These are phyloP conservation scores for Talaromyces albobiverticillius DNA, from an alignment of 2,329 filamentous ascomycete genomes.

Conservation along the genomic window DNA sequence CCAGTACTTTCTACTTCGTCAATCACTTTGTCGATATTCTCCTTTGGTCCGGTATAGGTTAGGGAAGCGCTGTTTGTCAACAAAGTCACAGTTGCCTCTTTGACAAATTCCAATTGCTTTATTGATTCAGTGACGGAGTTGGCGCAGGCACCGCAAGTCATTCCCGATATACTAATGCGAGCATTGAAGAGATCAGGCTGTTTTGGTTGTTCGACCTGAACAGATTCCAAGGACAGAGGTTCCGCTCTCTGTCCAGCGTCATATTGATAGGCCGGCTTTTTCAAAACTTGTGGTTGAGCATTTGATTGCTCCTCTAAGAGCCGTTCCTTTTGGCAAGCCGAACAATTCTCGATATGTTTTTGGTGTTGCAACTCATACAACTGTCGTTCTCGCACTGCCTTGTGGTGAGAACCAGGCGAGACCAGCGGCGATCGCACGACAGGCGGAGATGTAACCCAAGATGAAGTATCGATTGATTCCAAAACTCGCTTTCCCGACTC, in stretches of 20 bases:
- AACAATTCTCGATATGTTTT: constrained; percentile 50
- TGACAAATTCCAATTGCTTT: constrained; percentile 54
- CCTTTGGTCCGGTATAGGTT: constrained; percentile 47
- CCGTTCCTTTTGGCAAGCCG: constrained; percentile 46
- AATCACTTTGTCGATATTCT: constrained; percentile 41
- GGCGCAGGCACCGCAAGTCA: constrained; percentile 67
- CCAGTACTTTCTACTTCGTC: constrained; percentile 31
- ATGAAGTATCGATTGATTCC: constrained; percentile 33
- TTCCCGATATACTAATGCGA: constrained; percentile 57
- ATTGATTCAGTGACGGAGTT: constrained; percentile 59
- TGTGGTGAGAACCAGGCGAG: background rate
- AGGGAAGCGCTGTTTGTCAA: constrained; percentile 63
- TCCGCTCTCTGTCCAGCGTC: background rate
- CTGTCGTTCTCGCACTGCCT: background rate
- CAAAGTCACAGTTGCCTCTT: constrained; percentile 57
- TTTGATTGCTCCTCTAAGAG: constrained; percentile 11
- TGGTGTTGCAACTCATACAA: constrained; percentile 18
- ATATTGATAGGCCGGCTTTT: background rate
- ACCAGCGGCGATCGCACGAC: constrained; percentile 3
- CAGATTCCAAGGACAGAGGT: constrained; percentile 2
- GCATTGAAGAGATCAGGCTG: constrained; percentile 18
- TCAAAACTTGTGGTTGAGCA: background rate
- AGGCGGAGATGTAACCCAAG: constrained; percentile 12
- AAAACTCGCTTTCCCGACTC: constrained; percentile 26
- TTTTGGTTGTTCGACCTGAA: constrained; percentile 11